phyloP scores from a whole-genome alignment of 2,329 filamentous ascomycete species.

The Chalara sp. region DNA sequence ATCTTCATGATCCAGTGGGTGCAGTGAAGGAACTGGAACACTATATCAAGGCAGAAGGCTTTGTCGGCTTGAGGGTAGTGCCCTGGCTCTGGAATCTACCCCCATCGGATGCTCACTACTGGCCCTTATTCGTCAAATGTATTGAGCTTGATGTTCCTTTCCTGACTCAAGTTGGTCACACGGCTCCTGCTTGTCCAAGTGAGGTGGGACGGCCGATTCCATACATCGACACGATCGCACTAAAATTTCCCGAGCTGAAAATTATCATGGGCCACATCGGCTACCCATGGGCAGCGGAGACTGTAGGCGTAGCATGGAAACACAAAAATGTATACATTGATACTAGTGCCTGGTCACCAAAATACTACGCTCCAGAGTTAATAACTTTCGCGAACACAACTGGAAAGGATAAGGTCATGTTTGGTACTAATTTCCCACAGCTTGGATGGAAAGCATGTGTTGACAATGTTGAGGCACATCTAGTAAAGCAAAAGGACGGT shows the following conservation, averaged over 20 bases:
- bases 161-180: constrained; percentile 21
- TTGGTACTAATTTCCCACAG: constrained; percentile 23
- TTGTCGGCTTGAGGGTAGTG: constrained; percentile 19
- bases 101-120: constrained; percentile 15
- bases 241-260: constrained; percentile 19
- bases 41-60: constrained; percentile 21
- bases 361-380: constrained; percentile 16
- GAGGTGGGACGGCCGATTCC: constrained; percentile 23
- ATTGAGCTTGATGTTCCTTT: constrained; percentile 24
- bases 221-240: constrained; percentile 20
- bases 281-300: constrained; percentile 21
- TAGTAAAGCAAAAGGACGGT: not conserved
- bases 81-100: constrained; percentile 23
- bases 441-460: constrained; percentile 19
- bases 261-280: constrained; percentile 20
- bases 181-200: constrained; percentile 21
- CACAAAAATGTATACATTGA: constrained; percentile 23
- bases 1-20: constrained; percentile 20
- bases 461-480: not conserved
- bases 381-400: constrained; percentile 20
- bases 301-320: constrained; percentile 21
- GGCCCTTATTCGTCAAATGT: constrained; percentile 23
- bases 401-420: constrained; percentile 21
- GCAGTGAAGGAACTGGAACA: constrained; percentile 22
- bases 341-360: constrained; percentile 18